Percentiles rank a stretch among this genome's conserved stretches.
phyloP scores from a whole-genome alignment of 2,329 filamentous ascomycete species.

The Sporothrix protearum region DNA sequence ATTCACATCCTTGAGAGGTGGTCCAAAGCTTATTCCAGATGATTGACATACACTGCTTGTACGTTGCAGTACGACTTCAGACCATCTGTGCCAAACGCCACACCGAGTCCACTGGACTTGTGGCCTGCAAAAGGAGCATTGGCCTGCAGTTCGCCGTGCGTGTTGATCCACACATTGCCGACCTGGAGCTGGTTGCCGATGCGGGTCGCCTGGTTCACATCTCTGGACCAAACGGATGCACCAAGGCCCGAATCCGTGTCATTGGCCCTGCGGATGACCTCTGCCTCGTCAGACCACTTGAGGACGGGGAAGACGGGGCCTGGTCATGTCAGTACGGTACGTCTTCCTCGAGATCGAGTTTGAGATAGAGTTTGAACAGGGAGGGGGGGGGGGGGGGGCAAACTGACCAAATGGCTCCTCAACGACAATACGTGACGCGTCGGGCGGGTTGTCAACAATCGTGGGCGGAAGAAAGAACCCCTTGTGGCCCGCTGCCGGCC shows the following conservation, averaged over 20 bases:
- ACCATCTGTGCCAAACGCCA: neutral
- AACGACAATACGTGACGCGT: neutral
- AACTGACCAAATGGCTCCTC: neutral
- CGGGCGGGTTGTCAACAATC: neutral
- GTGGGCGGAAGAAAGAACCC: neutral
- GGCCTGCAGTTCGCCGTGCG: neutral
- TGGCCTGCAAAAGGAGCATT: conserved; percentile 4
- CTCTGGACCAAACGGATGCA: neutral
- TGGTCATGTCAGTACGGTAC: neutral
- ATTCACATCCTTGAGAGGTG: neutral
- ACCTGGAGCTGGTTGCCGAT: neutral
- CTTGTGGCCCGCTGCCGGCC: neutral
- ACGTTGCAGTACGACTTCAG: conserved; percentile 1
- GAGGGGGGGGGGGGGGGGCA: too few species aligned
- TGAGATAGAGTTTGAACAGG: too few species aligned
- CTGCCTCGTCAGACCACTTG: conserved; percentile 6
- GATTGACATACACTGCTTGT: neutral
- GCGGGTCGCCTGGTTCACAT: neutral
- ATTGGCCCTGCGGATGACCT: neutral
- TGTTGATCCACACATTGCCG: conserved; percentile 2
- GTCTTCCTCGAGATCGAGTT: too few species aligned
- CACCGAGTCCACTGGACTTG: neutral
- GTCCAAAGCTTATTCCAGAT: neutral
- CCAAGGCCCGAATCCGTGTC: neutral
- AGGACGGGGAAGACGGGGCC: neutral